Conservation (phyloP, 495 filamentous ascomycete species). For the Aspergillus ellipticus region DNA sequence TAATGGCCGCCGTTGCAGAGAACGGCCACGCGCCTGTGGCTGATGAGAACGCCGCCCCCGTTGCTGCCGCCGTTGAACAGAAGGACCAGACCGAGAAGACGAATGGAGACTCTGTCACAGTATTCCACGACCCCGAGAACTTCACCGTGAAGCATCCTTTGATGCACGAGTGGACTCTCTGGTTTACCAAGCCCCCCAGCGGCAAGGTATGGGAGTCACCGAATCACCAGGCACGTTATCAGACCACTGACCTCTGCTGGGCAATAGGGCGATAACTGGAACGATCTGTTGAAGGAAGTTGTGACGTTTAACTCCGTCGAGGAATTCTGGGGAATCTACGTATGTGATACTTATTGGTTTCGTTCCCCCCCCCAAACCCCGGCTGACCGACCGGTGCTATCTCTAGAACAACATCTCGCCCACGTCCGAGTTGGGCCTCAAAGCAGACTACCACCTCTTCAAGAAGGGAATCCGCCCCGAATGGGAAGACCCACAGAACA, state of each 20-base stretch:
- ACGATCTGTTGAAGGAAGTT: slow-evolving; percentile 94
- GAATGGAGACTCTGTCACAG: slow-evolving; percentile 66
- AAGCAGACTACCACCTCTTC: slow-evolving; percentile 99
- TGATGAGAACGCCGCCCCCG: slow-evolving; percentile 41
- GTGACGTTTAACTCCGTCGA: slow-evolving; percentile 98
- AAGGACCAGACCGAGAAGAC: slow-evolving; percentile 32
- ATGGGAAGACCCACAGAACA: slow-evolving; percentile 98
- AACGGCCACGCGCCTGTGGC: slow-evolving; percentile 37
- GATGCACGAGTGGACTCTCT: slow-evolving; percentile 94
- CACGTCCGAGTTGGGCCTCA: slow-evolving; percentile 89
- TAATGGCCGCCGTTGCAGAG: slow-evolving; percentile 43
- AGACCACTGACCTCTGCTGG: slow-evolving; percentile 12
- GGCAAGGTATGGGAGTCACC: slow-evolving; percentile 67
- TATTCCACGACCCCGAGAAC: slow-evolving; percentile 95
- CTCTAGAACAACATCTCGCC: slow-evolving; percentile 95
- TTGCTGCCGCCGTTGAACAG: slow-evolving; percentile 22
- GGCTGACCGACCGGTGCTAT: slow-evolving; percentile 20
- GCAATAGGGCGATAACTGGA: slow-evolving; percentile 91
- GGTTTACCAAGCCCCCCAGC: slow-evolving; percentile 98
- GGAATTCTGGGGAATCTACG: slow-evolving; percentile 99
- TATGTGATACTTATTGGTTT: slow-evolving; percentile 46
- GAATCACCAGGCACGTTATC: not conserved
- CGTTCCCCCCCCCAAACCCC: not conserved
- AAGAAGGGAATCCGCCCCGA: slow-evolving; percentile 95
- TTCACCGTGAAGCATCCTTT: slow-evolving; percentile 99